Evolutionary conservation across 2,329 filamentous ascomycete species (phyloP).

Genomic region (Diplodia seriata): DNA sequence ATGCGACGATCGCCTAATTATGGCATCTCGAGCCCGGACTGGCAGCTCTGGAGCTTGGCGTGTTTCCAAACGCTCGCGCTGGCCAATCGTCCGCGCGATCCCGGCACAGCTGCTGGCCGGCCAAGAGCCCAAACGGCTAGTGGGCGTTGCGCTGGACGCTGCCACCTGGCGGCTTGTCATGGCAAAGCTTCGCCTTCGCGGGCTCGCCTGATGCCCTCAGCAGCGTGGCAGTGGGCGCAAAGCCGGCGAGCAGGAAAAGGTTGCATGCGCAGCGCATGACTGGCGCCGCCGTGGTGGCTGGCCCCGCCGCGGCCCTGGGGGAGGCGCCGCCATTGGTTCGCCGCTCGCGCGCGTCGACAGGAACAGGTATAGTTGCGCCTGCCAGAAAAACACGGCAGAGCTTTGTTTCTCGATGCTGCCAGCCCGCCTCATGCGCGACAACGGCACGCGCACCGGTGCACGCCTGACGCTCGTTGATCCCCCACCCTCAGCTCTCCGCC

Average conservation of each 20-base stretch:
- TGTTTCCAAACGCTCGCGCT: constrained; percentile 16
- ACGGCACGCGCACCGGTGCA: background rate
- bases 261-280: too few relatives aligned
- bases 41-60: constrained; percentile 24
- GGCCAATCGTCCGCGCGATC: constrained; percentile 1
- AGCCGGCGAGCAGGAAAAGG: background rate
- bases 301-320: background rate
- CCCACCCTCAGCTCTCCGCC: background rate
- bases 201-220: too few relatives aligned
- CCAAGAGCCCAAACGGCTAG: background rate
- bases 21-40: background rate
- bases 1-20: constrained; percentile 24
- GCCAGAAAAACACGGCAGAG: background rate
- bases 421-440: background rate
- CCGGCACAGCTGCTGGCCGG: background rate
- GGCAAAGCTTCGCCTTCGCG: background rate
- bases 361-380: constrained; percentile 20
- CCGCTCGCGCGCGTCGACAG: constrained; percentile 1
- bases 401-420: background rate
- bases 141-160: background rate
- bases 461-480: background rate
- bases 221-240: background rate
- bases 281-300: background rate
- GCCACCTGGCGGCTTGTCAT: background rate
- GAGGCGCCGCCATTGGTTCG: constrained; percentile 1